A percentile compares a stretch with the other conserved stretches of the same genome.
phyloP scores from a whole-genome alignment of 2,329 filamentous ascomycete genomes.

The Colletotrichum chlorophyti region DNA sequence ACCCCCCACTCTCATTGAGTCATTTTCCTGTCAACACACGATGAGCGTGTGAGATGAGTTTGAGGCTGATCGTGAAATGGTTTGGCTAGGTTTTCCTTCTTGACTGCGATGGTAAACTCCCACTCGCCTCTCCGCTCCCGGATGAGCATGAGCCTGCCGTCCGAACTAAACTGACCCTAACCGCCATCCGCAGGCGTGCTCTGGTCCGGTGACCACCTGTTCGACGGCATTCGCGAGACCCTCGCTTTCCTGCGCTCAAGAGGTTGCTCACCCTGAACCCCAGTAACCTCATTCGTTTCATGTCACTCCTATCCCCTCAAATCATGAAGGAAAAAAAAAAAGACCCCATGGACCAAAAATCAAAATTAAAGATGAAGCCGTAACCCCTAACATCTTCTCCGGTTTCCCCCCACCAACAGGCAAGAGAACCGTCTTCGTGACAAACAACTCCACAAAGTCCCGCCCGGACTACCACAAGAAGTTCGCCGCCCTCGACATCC shows the following conservation, averaged over 20 bases:
- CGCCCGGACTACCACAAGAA: slow-evolving; percentile 93
- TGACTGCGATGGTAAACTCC: slow-evolving; percentile 86
- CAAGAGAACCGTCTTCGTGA: slow-evolving; percentile 94
- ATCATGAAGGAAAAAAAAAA: too few relatives aligned
- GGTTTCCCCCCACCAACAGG: slow-evolving; percentile 54
- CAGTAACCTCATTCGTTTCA: not conserved
- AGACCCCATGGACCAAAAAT: too few relatives aligned
- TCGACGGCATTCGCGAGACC: slow-evolving; percentile 84
- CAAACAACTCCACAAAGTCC: slow-evolving; percentile 98
- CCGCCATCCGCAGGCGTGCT: slow-evolving; percentile 72
- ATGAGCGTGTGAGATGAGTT: not conserved
- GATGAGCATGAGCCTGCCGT: slow-evolving; percentile 5
- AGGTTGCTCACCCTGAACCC: slow-evolving; percentile 58
- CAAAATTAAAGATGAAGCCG: too few relatives aligned
- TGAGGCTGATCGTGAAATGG: slow-evolving; percentile 30
- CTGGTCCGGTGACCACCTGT: slow-evolving; percentile 94
- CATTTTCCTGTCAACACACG: slow-evolving; percentile 3
- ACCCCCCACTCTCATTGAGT: slow-evolving; percentile 18
- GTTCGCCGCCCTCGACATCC: slow-evolving; percentile 81
- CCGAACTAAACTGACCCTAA: not conserved
- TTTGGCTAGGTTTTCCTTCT: slow-evolving; percentile 74
- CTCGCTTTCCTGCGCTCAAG: slow-evolving; percentile 81
- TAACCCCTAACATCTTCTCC: slow-evolving; percentile 15
- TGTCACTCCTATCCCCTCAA: not conserved
- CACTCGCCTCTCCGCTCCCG: not conserved